A percentile compares a stretch with the other conserved stretches of the same genome.
These are phyloP conservation scores for Przewalskia tangutica DNA, from an alignment of 257 asterid species.

Conservation along the genomic window DNA sequence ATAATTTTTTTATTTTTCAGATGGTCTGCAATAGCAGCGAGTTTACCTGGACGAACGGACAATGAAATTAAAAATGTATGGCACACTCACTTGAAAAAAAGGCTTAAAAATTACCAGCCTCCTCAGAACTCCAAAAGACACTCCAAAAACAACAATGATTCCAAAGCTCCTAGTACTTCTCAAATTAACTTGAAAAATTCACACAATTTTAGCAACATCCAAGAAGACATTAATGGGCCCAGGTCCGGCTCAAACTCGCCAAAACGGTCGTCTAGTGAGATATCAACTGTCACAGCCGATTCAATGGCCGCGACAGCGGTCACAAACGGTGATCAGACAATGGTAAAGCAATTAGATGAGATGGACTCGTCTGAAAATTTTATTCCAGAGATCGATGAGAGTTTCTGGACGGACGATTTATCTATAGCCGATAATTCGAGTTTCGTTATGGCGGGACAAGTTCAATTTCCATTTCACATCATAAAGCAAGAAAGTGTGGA, in stretches of 20 bases:
- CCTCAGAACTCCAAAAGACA: conserved; percentile 21
- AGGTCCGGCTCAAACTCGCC: conserved; percentile 20
- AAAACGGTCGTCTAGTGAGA: conserved; percentile 42
- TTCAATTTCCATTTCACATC: conserved; percentile 9
- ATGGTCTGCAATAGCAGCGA: conserved; percentile 89
- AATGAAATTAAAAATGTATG: conserved; percentile 85
- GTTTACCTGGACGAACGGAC: conserved; percentile 80
- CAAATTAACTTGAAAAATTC: neutral
- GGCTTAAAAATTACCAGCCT: conserved; percentile 22
- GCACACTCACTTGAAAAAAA: conserved; percentile 85
- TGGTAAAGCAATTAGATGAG: conserved; percentile 27
- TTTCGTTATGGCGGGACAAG: neutral
- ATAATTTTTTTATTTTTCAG: conserved; percentile 20
- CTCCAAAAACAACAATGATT: conserved; percentile 13
- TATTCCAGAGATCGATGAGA: conserved; percentile 45
- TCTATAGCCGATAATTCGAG: conserved; percentile 8
- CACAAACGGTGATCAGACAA: neutral
- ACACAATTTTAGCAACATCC: neutral
- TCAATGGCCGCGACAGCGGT: neutral
- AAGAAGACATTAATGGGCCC: neutral
- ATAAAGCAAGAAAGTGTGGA: conserved; percentile 6
- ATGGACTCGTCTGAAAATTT: conserved; percentile 34
- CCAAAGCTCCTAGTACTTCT: conserved; percentile 10
- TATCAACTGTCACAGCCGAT: conserved; percentile 45
- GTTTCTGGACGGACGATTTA: conserved; percentile 53